Percentiles rank a stretch among this genome's conserved stretches.
These are phyloP conservation scores for Hydrangea macrophylla DNA, from an alignment of 148 eudicot species.

Conservation along the genomic window DNA sequence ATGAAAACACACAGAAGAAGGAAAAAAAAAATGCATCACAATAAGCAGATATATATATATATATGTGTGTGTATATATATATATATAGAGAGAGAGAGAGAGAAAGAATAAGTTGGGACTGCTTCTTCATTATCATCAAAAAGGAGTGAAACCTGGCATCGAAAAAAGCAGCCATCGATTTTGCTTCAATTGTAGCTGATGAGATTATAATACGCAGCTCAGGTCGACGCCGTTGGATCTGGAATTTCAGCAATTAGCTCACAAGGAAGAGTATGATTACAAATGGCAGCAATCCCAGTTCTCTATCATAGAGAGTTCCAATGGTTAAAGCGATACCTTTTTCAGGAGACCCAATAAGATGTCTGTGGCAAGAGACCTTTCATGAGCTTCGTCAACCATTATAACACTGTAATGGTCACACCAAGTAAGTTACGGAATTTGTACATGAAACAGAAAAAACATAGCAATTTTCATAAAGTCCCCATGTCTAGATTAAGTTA, in stretches of 20 bases:
- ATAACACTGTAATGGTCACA: slow-evolving; percentile 52
- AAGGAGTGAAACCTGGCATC: slow-evolving; percentile 47
- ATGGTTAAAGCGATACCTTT: slow-evolving; percentile 52
- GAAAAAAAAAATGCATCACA: neutral
- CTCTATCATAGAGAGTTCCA: neutral
- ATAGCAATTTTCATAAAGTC: neutral
- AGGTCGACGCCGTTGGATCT: slow-evolving; percentile 94
- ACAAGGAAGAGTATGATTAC: slow-evolving; percentile 4
- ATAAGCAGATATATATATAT: too few relatives aligned
- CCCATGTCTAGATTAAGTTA: neutral
- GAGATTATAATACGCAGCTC: slow-evolving; percentile 86
- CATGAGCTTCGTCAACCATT: slow-evolving; percentile 99
- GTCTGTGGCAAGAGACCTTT: slow-evolving; percentile 93
- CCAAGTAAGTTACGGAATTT: neutral
- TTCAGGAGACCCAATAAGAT: slow-evolving; percentile 85
- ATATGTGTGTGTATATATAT: too few relatives aligned
- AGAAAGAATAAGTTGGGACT: neutral
- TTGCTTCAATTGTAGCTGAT: slow-evolving; percentile 98
- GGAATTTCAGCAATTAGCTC: slow-evolving; percentile 13
- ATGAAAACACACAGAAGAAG: neutral
- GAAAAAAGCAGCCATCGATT: slow-evolving; percentile 85
- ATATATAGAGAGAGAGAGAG: too few relatives aligned
- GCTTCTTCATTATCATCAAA: neutral
- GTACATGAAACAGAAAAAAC: neutral
- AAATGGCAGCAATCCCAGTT: slow-evolving; percentile 6